Evolutionary conservation across 805 yeast genomes (phyloP).

Genomic region (Kodamaea sagamina): DNA sequence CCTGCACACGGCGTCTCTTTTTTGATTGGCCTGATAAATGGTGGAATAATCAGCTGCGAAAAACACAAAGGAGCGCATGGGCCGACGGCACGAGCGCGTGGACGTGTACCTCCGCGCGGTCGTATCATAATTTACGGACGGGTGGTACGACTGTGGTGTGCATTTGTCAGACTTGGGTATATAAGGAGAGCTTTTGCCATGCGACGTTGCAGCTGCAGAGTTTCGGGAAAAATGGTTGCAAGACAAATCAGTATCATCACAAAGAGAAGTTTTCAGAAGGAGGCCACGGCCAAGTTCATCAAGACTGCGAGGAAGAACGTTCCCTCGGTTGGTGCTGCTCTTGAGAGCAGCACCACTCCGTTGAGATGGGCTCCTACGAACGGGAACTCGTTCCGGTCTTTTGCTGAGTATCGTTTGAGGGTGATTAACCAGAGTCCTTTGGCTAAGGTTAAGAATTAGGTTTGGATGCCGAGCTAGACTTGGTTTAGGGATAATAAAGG

Average conservation of each 20-base stretch:
- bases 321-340: constrained; percentile 10
- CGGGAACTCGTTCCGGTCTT: constrained; percentile 43
- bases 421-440: constrained; percentile 45
- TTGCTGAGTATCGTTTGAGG: constrained; percentile 47
- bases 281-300: constrained; percentile 27
- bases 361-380: constrained; percentile 40
- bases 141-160: not conserved
- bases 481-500: too few species aligned
- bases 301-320: constrained; percentile 21
- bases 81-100: too few species aligned
- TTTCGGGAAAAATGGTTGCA: constrained; percentile 8
- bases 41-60: too few species aligned
- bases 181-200: constrained; percentile 2
- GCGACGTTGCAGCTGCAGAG: constrained; percentile 5
- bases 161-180: constrained; percentile 6
- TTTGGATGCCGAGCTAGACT: not conserved
- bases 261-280: constrained; percentile 29
- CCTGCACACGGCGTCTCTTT: too few species aligned
- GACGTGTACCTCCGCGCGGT: not conserved
- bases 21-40: too few species aligned
- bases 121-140: not conserved
- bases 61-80: too few species aligned
- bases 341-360: constrained; percentile 20
- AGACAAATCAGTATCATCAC: constrained; percentile 28
- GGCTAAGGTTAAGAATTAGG: constrained; percentile 25